These are phyloP conservation scores for Xylaria hypoxylon DNA, from an alignment of 2,329 filamentous ascomycete genomes.

Conservation along the genomic window DNA sequence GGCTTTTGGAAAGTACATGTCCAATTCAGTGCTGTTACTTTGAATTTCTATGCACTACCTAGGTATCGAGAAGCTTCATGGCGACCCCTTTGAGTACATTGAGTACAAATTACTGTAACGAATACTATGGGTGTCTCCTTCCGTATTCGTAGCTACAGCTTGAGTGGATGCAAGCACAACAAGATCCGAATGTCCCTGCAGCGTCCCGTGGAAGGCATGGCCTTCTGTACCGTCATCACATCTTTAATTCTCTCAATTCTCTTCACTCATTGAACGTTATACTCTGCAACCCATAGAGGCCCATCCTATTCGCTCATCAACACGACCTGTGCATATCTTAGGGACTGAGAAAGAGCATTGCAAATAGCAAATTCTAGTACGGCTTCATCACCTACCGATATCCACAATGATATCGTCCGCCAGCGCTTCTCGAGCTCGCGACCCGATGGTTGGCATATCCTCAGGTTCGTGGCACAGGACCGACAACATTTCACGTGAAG, in stretches of 20 bases:
- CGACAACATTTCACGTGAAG: background rate
- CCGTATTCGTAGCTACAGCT: background rate
- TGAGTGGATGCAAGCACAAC: background rate
- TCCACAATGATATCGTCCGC: background rate
- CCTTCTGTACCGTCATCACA: background rate
- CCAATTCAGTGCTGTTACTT: no score
- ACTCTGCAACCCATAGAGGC: background rate
- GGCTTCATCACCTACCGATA: background rate
- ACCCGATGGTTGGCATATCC: background rate
- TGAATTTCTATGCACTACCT: no score
- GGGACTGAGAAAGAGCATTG: background rate
- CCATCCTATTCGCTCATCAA: background rate
- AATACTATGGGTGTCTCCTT: no score
- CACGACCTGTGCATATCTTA: background rate
- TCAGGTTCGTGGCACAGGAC: conserved; percentile 12
- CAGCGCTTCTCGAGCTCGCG: background rate
- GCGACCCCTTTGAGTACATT: no score
- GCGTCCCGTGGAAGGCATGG: background rate
- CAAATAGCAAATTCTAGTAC: background rate
- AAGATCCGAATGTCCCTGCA: background rate
- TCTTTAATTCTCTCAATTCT: background rate
- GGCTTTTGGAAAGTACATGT: no score
- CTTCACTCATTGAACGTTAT: background rate
- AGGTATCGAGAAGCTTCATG: no score
- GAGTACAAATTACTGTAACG: no score